Evolutionary conservation across 2,329 filamentous ascomycete genomes (phyloP).

Genomic region (Lasiodiplodia theobromae): DNA sequence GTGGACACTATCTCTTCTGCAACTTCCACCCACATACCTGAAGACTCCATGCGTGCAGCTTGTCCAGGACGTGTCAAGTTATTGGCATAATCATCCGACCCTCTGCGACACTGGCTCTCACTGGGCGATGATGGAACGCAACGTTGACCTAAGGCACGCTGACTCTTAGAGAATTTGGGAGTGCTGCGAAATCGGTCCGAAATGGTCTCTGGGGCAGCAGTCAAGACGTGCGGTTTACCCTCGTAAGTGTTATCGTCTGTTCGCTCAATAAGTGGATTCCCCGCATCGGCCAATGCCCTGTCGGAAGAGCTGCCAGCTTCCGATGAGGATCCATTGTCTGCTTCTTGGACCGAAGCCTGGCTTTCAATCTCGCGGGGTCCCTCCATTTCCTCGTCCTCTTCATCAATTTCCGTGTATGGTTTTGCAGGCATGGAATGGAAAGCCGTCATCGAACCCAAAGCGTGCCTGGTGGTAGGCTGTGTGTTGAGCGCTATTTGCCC

Average conservation of each 20-base stretch:
- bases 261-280: slow-evolving; percentile 7
- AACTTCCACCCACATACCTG: slow-evolving; percentile 28
- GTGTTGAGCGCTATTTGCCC: neutral
- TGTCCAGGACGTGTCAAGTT: slow-evolving; percentile 17
- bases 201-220: neutral
- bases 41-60: slow-evolving; percentile 21
- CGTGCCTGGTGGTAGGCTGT: neutral
- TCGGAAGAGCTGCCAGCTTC: slow-evolving; percentile 15
- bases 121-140: neutral
- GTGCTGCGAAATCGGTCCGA: slow-evolving; percentile 10
- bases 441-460: neutral
- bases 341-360: neutral
- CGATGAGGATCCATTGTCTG: slow-evolving; percentile 14
- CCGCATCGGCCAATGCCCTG: slow-evolving; percentile 7
- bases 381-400: neutral
- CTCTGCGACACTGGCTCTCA: neutral
- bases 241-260: slow-evolving; percentile 7
- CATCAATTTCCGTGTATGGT: neutral
- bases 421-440: neutral
- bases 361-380: neutral
- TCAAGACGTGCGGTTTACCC: neutral
- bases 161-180: neutral
- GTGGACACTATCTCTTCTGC: slow-evolving; percentile 24
- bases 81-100: neutral
- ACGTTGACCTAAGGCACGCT: neutral